A percentile compares a stretch with the other conserved stretches of the same genome.
phyloP scores from a whole-genome alignment of 2,329 filamentous ascomycete genomes.

The Botryotinia convoluta region DNA sequence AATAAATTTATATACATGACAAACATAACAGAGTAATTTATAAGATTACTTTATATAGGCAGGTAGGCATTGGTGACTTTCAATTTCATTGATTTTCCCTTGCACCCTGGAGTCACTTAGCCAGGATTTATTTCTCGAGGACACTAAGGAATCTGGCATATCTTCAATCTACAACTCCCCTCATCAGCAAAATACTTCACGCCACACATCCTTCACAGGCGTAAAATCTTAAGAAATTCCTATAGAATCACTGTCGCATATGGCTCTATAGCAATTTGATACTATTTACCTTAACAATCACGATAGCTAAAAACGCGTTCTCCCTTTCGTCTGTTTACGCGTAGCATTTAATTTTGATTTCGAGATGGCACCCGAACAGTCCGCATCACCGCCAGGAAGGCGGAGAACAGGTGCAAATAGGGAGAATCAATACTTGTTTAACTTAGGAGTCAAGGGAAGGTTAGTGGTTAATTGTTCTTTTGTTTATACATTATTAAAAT shows the following conservation, averaged over 20 bases:
- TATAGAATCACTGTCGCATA: not conserved
- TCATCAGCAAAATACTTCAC: constrained; percentile 2
- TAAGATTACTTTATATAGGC: not conserved
- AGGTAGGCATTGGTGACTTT: not conserved
- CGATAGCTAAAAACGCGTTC: not conserved
- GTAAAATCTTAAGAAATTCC: not conserved
- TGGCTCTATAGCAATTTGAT: not conserved
- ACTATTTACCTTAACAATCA: not conserved
- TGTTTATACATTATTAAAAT: constrained; percentile 20
- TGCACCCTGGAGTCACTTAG: not conserved
- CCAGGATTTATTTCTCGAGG: not conserved
- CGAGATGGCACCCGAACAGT: constrained; percentile 19
- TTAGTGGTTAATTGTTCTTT: constrained; percentile 32
- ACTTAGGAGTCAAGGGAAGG: constrained; percentile 52
- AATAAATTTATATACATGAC: not conserved
- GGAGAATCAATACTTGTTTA: constrained; percentile 48
- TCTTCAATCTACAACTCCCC: not conserved
- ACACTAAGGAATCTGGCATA: constrained; percentile 5
- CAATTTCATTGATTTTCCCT: not conserved
- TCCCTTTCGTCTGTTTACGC: not conserved
- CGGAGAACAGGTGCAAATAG: constrained; percentile 33
- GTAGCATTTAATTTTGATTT: constrained; percentile 1
- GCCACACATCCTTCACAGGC: not conserved
- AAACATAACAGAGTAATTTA: not conserved
- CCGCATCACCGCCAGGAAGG: constrained; percentile 25